Conservation (phyloP, 345 rosid species). For the Salix dunnii region DNA sequence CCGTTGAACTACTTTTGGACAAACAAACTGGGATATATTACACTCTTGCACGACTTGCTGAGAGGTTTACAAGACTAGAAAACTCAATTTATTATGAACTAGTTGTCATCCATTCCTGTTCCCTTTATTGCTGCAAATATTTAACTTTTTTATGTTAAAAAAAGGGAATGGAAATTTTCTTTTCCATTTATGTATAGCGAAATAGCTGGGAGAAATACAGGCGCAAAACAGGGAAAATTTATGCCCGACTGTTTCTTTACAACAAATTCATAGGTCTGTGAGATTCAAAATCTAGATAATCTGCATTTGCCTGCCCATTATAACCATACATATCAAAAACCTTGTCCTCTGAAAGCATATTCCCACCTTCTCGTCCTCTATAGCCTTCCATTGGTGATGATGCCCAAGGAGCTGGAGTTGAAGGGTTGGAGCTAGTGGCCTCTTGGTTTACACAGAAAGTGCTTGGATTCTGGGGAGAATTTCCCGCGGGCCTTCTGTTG, state of each 20-base stretch:
- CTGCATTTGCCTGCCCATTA: slow-evolving; percentile 41
- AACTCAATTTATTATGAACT: not conserved
- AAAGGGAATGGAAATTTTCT: not conserved
- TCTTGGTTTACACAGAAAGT: slow-evolving; percentile 55
- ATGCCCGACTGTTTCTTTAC: slow-evolving; percentile 21
- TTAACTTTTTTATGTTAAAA: too few species aligned
- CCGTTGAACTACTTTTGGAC: not conserved
- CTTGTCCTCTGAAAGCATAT: slow-evolving; percentile 43
- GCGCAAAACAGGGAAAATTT: not conserved
- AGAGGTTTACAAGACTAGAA: not conserved
- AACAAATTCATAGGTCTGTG: slow-evolving; percentile 46
- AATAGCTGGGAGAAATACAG: not conserved
- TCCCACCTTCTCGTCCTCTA: slow-evolving; percentile 52
- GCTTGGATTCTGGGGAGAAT: slow-evolving; percentile 66
- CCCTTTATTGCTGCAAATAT: not conserved
- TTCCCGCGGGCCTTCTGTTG: slow-evolving; percentile 61
- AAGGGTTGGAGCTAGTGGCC: slow-evolving; percentile 52
- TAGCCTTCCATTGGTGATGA: slow-evolving; percentile 61
- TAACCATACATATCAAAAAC: slow-evolving; percentile 49
- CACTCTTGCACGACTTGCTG: not conserved
- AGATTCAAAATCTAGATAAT: slow-evolving; percentile 46
- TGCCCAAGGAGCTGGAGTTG: slow-evolving; percentile 58
- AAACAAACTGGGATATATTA: too few species aligned
- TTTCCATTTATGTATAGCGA: not conserved
- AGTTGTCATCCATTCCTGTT: not conserved